Evolutionary conservation across 2,329 filamentous ascomycete species (phyloP).

Genomic region (Cryphonectria carpinicola): DNA sequence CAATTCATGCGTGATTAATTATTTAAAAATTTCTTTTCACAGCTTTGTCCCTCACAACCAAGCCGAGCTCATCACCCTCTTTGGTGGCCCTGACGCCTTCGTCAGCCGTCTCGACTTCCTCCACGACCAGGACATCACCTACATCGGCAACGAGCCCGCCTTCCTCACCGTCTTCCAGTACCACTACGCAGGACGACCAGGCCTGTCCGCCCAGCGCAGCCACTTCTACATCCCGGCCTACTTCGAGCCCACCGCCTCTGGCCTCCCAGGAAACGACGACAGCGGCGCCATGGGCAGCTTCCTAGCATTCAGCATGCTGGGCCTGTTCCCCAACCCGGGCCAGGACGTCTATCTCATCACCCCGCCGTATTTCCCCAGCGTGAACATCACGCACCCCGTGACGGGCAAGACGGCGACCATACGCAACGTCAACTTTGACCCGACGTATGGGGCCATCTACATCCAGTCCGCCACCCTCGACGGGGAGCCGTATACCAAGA

Average conservation of each 20-base stretch:
- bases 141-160: conserved; percentile 60
- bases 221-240: conserved; percentile 69
- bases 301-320: conserved; percentile 69
- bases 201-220: conserved; percentile 53
- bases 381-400: conserved; percentile 59
- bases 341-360: conserved; percentile 74
- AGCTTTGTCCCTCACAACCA: conserved; percentile 60
- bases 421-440: conserved; percentile 64
- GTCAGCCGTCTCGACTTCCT: conserved; percentile 64
- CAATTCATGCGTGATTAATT: not conserved
- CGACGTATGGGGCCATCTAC: conserved; percentile 60
- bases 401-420: conserved; percentile 66
- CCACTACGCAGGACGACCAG: conserved; percentile 70
- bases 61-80: conserved; percentile 56
- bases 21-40: not conserved
- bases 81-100: conserved; percentile 63
- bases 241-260: conserved; percentile 62
- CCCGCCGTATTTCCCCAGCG: conserved; percentile 66
- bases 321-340: conserved; percentile 69
- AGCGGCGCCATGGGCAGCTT: conserved; percentile 73
- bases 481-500: conserved; percentile 63
- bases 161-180: conserved; percentile 71
- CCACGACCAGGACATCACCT: conserved; percentile 66
- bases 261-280: conserved; percentile 73
- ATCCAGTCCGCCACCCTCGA: conserved; percentile 69